A percentile compares a stretch with the other conserved stretches of the same genome.
These are phyloP conservation scores for Rhizopogon sp. DNA, from an alignment of 768 basidiomycete species.

Conservation along the genomic window DNA sequence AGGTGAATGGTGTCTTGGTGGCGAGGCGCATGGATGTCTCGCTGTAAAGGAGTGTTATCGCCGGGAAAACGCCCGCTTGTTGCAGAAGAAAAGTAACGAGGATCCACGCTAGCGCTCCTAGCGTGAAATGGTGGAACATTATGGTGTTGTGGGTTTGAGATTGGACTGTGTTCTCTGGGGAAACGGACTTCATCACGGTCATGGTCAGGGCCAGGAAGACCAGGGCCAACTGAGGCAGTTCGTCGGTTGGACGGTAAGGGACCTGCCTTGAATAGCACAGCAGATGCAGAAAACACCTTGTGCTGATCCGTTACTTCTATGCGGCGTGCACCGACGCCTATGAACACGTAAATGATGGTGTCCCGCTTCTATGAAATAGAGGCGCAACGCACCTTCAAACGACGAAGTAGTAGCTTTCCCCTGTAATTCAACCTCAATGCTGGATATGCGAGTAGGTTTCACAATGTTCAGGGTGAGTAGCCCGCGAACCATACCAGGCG, in stretches of 20 bases:
- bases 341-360: not conserved
- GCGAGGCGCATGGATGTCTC: constrained; percentile 1
- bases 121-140: not conserved
- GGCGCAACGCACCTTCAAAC: constrained; percentile 75
- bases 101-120: constrained; percentile 3
- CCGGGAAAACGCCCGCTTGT: constrained; percentile 1
- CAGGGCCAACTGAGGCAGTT: constrained; percentile 19
- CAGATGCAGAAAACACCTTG: constrained; percentile 63
- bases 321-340: constrained; percentile 63
- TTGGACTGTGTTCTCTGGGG: not conserved
- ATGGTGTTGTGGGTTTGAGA: not conserved
- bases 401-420: constrained; percentile 67
- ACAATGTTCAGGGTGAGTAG: constrained; percentile 55
- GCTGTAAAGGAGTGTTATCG: not conserved
- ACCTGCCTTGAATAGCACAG: constrained; percentile 71
- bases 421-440: constrained; percentile 75
- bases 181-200: not conserved
- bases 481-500: constrained; percentile 62
- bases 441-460: constrained; percentile 83
- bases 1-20: constrained; percentile 3
- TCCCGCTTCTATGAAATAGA: not conserved
- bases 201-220: constrained; percentile 5
- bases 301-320: constrained; percentile 75
- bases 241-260: constrained; percentile 25
- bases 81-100: not conserved